These are phyloP conservation scores for Uronychia binucleata DNA, from an alignment of 73 alveolate genomes.

Conservation along the genomic window DNA sequence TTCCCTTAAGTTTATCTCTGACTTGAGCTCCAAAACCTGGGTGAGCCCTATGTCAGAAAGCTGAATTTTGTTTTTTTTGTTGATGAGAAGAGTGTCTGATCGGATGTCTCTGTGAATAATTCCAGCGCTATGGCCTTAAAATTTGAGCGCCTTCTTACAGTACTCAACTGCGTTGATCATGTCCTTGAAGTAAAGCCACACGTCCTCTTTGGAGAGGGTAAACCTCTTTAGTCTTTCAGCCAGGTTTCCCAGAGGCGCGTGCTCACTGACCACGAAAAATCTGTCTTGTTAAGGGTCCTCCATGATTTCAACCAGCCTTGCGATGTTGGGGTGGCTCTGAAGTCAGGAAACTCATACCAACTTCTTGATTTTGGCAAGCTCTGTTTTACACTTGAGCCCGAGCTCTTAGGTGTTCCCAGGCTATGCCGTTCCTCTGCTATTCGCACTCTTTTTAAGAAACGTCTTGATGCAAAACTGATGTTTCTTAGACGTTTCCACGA, in stretches of 20 bases:
- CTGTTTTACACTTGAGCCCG: slow-evolving; percentile 18
- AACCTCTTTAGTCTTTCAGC: not conserved
- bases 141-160: slow-evolving; percentile 53
- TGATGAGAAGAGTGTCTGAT: slow-evolving; percentile 81
- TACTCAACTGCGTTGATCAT: slow-evolving; percentile 66
- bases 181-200: slow-evolving; percentile 51
- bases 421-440: slow-evolving; percentile 4
- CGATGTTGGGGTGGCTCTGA: slow-evolving; percentile 46
- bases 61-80: slow-evolving; percentile 64
- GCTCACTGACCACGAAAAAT: slow-evolving; percentile 23
- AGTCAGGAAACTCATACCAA: not conserved
- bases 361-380: slow-evolving; percentile 50
- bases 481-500: not conserved
- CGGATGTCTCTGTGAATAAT: slow-evolving; percentile 84
- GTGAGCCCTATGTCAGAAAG: slow-evolving; percentile 81
- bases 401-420: slow-evolving; percentile 9
- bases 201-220: slow-evolving; percentile 8
- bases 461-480: not conserved
- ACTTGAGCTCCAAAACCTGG: slow-evolving; percentile 15
- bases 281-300: slow-evolving; percentile 23
- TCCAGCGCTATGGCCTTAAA: slow-evolving; percentile 57
- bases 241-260: slow-evolving; percentile 11
- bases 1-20: slow-evolving; percentile 19
- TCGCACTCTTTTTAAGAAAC: slow-evolving; percentile 23
- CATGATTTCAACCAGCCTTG: slow-evolving; percentile 26